Evolutionary conservation across 75 land plant genomes (phyloP).

Genomic region (Sequoia sempervirens): DNA sequence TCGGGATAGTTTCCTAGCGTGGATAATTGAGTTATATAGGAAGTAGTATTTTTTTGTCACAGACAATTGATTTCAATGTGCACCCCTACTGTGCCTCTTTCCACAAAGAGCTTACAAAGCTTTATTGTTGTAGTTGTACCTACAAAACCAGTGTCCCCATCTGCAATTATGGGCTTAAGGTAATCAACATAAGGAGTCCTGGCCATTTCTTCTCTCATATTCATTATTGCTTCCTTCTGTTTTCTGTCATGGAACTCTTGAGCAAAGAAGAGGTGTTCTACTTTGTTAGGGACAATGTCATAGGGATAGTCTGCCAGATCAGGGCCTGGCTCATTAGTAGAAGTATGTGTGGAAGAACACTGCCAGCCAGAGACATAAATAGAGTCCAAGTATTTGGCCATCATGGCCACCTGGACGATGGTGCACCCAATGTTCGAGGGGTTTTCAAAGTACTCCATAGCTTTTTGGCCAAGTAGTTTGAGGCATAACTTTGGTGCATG

Average conservation of each 20-base stretch:
- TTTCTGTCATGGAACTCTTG: slow-evolving; percentile 89
- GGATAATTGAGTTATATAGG: no score
- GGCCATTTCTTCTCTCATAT: slow-evolving; percentile 56
- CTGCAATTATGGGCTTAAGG: slow-evolving; percentile 80
- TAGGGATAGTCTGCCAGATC: slow-evolving; percentile 96
- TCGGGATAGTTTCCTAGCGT: no score
- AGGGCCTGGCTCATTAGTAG: slow-evolving; percentile 90
- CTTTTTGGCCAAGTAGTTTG: slow-evolving; percentile 78
- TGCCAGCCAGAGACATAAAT: slow-evolving; percentile 87
- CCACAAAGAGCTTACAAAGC: slow-evolving; percentile 91
- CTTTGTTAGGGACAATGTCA: slow-evolving; percentile 95
- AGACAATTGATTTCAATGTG: slow-evolving; percentile 74
- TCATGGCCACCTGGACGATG: slow-evolving; percentile 96
- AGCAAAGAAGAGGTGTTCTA: slow-evolving; percentile 86
- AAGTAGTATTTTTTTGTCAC: slow-evolving; percentile 71
- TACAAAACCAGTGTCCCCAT: slow-evolving; percentile 91
- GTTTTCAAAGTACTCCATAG: slow-evolving; percentile 73
- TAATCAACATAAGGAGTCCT: slow-evolving; percentile 74
- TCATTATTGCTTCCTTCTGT: slow-evolving; percentile 74
- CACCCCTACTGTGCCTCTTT: slow-evolving; percentile 85
- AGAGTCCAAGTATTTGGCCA: slow-evolving; percentile 87
- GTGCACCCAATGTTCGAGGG: slow-evolving; percentile 85
- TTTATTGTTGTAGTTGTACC: slow-evolving; percentile 86
- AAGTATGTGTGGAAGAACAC: slow-evolving; percentile 87
- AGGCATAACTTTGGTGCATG: slow-evolving; percentile 59